Base-by-base conservation (phyloP, 2,329 filamentous ascomycete species). In the Geosmithia putterillii region DNA sequence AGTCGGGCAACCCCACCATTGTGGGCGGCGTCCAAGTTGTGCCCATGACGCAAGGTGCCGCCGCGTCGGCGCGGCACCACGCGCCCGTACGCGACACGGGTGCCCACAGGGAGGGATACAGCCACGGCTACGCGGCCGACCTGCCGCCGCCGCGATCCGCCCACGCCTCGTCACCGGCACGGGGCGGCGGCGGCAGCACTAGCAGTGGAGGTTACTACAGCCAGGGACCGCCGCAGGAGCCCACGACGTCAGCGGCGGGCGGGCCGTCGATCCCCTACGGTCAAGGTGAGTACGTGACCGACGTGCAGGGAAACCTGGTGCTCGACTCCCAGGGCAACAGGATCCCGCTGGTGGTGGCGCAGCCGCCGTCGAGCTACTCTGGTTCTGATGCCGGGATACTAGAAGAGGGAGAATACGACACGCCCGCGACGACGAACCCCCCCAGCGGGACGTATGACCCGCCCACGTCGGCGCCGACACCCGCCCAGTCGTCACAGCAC, bases 21-120 rank as follows among this genome's bases (percentile, higher is more conserved):
- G 85, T 98, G 8, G 88, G 89, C 41, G 90, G 90, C 37, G 87
- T 96, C 12, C 89, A 95, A 56, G 92, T 98, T 12, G 86, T 96
- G 17, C 92, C 92, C 7, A 94, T 94, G 86, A 81, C 81, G 39
- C 81, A 83, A 51, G 81, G 81, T 9, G 70, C 80, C 12, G 70
- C 74, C 3, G 76, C n/a, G 73, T 54, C 73, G 74, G 45, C 66
- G 28, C 28, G 15, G 10, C 28, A 32, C 28, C 28, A 6, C 6
- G 10, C 28, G 6, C 6, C 28, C 50, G 60, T 64, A 37, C 62
- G 66, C 42, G 63, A 69, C 7, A 49, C 57, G 18, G 48, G 28
- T 44, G 18, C 40, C 36, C 20, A 38, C 36, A 18, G 20, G 36
- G 20, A 21, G 48, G n/a, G 57, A 60, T 56, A 61, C 36, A 50